Evolutionary conservation across 2,329 filamentous ascomycete genomes (phyloP).

Genomic region (Scedosporium apiospermum): DNA sequence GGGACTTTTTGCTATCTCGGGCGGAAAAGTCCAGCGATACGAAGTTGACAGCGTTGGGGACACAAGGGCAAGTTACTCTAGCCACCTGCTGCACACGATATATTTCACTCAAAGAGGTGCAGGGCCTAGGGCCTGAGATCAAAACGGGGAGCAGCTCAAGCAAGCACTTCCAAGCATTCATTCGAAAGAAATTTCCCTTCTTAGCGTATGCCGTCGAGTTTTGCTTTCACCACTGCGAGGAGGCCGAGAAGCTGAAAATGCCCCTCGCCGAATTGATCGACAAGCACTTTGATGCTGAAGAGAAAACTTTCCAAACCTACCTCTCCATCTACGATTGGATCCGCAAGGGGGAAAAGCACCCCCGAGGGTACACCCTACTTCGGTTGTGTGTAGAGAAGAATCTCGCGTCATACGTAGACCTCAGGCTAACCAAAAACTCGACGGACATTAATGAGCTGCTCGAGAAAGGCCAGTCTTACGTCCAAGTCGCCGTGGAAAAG

Average conservation of each 20-base stretch:
- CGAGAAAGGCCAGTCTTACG: background rate
- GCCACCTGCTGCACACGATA: background rate
- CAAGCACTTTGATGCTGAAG: background rate
- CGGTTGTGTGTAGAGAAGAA: background rate
- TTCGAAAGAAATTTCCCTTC: background rate
- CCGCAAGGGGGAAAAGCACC: background rate
- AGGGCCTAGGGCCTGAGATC: background rate
- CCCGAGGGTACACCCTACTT: background rate
- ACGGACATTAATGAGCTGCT: background rate
- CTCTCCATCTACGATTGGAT: background rate
- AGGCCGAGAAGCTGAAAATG: background rate
- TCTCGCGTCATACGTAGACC: background rate
- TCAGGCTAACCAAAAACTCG: background rate
- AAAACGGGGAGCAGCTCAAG: background rate
- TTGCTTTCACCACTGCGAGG: background rate
- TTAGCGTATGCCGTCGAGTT: background rate
- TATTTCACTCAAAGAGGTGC: background rate
- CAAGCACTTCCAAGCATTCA: background rate
- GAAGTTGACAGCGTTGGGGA: background rate
- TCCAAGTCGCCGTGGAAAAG: background rate
- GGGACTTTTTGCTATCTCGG: conserved; percentile 1
- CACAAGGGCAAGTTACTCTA: background rate
- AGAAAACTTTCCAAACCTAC: background rate
- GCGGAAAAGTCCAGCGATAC: background rate
- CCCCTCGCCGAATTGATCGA: background rate